A percentile compares a stretch with the other conserved stretches of the same genome.
phyloP scores from a whole-genome alignment of 495 filamentous ascomycete genomes.

The Copromyces sp. region DNA sequence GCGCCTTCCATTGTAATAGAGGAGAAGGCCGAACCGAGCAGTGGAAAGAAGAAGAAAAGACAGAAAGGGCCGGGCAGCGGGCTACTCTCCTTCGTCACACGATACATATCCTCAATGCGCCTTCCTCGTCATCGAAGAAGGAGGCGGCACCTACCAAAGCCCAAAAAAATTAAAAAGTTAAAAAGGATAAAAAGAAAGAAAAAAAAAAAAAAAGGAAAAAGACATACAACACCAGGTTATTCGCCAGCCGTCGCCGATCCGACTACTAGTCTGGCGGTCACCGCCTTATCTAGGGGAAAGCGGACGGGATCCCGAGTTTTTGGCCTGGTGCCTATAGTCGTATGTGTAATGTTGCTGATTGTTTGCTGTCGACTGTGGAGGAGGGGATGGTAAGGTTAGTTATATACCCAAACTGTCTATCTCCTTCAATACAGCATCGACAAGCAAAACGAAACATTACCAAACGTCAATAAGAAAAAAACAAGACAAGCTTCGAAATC shows the following conservation, averaged over 20 bases:
- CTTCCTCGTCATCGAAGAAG: no score
- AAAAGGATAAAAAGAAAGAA: no score
- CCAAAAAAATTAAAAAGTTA: no score
- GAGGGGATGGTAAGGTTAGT: neutral
- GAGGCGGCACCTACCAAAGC: no score
- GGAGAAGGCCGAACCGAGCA: no score
- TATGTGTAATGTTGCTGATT: neutral
- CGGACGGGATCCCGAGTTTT: constrained; percentile 37
- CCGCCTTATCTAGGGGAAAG: constrained; percentile 36
- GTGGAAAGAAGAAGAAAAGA: no score
- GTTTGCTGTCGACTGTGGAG: neutral
- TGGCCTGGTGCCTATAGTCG: neutral
- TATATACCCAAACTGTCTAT: neutral
- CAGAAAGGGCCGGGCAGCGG: no score
- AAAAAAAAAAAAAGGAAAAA: neutral
- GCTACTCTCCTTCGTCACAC: neutral
- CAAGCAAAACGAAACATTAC: neutral
- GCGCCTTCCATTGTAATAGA: neutral
- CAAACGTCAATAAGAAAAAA: neutral
- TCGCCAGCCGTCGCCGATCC: constrained; percentile 32
- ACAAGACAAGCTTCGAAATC: neutral
- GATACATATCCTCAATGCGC: neutral
- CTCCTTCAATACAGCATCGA: neutral
- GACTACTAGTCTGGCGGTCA: constrained; percentile 33
- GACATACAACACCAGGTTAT: constrained; percentile 9